Evolutionary conservation across 495 filamentous ascomycete genomes (phyloP).

Genomic region (Sordaria brevicollis): DNA sequence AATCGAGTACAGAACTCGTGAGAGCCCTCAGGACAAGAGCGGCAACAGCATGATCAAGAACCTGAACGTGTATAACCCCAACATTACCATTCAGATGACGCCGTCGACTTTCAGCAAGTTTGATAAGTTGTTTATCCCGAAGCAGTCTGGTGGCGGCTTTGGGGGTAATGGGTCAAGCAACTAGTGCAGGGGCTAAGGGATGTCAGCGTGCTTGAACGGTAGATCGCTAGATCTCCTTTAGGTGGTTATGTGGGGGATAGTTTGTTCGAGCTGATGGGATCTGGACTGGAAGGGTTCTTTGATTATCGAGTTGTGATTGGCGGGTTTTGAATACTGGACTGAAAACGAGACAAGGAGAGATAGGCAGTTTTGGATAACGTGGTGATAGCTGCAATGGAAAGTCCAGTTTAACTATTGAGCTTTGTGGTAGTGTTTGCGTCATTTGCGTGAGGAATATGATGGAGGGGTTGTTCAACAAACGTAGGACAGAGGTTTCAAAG

Average conservation of each 20-base stretch:
- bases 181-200: neutral
- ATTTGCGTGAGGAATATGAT: neutral
- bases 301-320: too few species aligned
- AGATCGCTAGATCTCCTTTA: neutral
- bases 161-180: neutral
- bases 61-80: neutral
- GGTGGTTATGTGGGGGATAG: neutral
- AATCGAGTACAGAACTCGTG: too few species aligned
- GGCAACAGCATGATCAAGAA: neutral
- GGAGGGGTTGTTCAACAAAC: neutral
- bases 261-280: neutral
- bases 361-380: neutral
- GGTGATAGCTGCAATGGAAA: neutral
- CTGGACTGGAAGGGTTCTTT: neutral
- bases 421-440: neutral
- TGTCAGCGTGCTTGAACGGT: neutral
- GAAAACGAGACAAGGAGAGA: too few species aligned
- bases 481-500: neutral
- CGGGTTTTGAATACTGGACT: neutral
- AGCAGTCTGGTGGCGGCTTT: neutral
- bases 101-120: neutral
- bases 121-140: neutral
- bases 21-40: neutral
- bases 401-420: neutral
- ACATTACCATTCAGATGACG: neutral